Base-by-base conservation (phyloP, 306 rosid genomes). In the Calophaca sinica region DNA sequence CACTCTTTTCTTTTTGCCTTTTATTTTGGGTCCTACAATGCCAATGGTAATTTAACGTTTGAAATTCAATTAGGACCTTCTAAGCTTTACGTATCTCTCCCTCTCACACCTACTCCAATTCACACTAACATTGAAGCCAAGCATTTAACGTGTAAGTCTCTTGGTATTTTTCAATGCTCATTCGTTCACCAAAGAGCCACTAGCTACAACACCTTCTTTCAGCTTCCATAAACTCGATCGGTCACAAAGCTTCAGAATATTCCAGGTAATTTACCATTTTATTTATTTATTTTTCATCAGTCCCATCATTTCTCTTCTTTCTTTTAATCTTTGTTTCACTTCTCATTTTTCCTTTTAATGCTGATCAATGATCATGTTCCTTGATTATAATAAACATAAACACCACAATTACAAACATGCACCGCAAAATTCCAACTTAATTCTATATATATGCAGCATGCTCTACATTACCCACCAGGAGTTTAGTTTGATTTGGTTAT, bases 101-200 rank as follows among this genome's bases (percentile, higher is more conserved):
- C 45, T 2, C 71, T 20, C 68, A 32, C 46, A 8, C 64, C 61
- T 44, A n/a, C 74, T 53, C 68, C 68, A 62, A 33, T 33, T 33
- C 68, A 3, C 46, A 15, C 61, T 15, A 50, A 50, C 78, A 77
- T 72, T 76, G 52, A 62, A 80, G n/a, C 70, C 59, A 68, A 72
- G 79, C 91, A 89, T 86, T 87, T 76, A 83, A 73, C 76, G 26
- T 20, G n/a, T 4, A 82, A 77, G 81, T 70, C 64, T 68, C 79
- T 71, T 45, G 26, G 31, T 13, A 54, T 41, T 71, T 80, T 86
- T 78, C 77, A 91, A 81, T 69, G 85, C 84, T 78, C 63, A 80
- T 80, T 73, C 84, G 48, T 71, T 86, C 82, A 67, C 58, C 32
- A 28, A 46, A 60, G 63, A 63, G 52, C 32, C 79, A 86, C 85